phyloP scores from a whole-genome alignment of 495 filamentous ascomycete genomes.

The Penicillium desertorum region DNA sequence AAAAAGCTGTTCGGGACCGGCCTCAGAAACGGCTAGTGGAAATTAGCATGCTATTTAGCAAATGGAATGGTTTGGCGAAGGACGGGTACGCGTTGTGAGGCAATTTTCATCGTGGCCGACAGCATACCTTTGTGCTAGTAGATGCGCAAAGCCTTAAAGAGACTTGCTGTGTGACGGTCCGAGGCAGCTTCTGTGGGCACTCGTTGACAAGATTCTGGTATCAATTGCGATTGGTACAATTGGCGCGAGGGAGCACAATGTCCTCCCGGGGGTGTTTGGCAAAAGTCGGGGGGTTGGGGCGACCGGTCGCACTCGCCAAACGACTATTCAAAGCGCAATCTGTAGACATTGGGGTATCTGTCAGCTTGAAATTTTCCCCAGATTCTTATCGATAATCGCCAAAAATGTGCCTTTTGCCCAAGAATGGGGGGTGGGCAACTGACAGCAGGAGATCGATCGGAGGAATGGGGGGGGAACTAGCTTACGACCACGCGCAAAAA shows the following conservation, averaged over 20 bases:
- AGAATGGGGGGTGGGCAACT: constrained; percentile 12
- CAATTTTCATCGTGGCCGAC: constrained; percentile 18
- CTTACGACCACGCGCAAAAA: constrained; percentile 22
- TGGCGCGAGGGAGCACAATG: constrained; percentile 25
- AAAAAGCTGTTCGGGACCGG: constrained; percentile 38
- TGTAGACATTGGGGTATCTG: constrained; percentile 12
- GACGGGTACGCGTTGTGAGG: constrained; percentile 8
- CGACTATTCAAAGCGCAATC: constrained; percentile 25
- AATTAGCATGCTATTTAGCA: constrained; percentile 26
- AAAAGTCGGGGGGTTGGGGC: constrained; percentile 20
- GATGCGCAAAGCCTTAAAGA: constrained; percentile 15
- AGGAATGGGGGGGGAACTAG: constrained; percentile 38
- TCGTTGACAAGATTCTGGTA: constrained; percentile 8
- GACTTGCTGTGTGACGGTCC: constrained; percentile 17
- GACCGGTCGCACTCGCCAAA: constrained; percentile 35
- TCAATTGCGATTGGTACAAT: constrained; percentile 23
- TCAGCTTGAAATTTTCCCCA: constrained; percentile 19
- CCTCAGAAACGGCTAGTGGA: constrained; percentile 30
- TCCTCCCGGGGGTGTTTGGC: constrained; percentile 26
- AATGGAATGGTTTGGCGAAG: constrained; percentile 4
- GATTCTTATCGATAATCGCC: constrained; percentile 24
- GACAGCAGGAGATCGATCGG: constrained; percentile 60
- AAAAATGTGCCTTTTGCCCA: constrained; percentile 22
- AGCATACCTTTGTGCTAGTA: constrained; percentile 25
- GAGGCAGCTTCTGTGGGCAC: constrained; percentile 14